phyloP scores from a whole-genome alignment of 352 stramenopile species.

The Pythium sukuiense region DNA sequence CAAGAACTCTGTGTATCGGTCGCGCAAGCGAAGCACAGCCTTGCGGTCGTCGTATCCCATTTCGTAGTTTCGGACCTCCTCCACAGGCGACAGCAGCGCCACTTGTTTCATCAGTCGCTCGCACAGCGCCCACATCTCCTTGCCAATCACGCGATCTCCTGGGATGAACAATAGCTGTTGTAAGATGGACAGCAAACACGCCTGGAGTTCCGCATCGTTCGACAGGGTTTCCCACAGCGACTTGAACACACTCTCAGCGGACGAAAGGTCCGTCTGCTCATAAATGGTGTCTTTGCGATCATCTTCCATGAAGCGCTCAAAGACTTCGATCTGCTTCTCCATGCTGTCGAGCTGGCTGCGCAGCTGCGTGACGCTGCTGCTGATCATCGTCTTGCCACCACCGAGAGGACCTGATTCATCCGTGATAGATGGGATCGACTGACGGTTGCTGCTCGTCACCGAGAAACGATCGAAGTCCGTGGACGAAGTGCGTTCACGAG shows the following conservation, averaged over 20 bases:
- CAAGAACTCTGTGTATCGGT: constrained; percentile 76
- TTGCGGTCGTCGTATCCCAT: constrained; percentile 85
- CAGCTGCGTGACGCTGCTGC: constrained; percentile 70
- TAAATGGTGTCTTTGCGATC: constrained; percentile 88
- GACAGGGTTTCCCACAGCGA: constrained; percentile 55
- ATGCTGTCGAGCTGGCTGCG: constrained; percentile 85
- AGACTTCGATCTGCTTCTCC: constrained; percentile 89
- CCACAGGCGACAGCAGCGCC: constrained; percentile 66
- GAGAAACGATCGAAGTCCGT: constrained; percentile 26
- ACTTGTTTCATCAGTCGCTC: constrained; percentile 84
- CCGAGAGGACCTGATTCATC: constrained; percentile 12
- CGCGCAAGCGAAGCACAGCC: constrained; percentile 64
- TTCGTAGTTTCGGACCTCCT: constrained; percentile 79
- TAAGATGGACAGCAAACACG: constrained; percentile 76
- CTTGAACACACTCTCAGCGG: constrained; percentile 65
- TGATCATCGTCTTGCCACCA: constrained; percentile 55
- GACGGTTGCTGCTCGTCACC: constrained; percentile 16
- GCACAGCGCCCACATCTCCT: constrained; percentile 84
- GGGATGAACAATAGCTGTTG: constrained; percentile 88
- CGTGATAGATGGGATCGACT: constrained; percentile 23
- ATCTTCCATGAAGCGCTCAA: constrained; percentile 87
- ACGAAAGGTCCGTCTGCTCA: constrained; percentile 74
- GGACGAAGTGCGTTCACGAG: constrained; percentile 18
- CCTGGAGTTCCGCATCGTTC: constrained; percentile 60
- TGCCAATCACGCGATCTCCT: constrained; percentile 75